A percentile compares a stretch with the other conserved stretches of the same genome.
Conservation (phyloP, 2,329 filamentous ascomycete genomes). For the Trichoderma oligosporum region DNA sequence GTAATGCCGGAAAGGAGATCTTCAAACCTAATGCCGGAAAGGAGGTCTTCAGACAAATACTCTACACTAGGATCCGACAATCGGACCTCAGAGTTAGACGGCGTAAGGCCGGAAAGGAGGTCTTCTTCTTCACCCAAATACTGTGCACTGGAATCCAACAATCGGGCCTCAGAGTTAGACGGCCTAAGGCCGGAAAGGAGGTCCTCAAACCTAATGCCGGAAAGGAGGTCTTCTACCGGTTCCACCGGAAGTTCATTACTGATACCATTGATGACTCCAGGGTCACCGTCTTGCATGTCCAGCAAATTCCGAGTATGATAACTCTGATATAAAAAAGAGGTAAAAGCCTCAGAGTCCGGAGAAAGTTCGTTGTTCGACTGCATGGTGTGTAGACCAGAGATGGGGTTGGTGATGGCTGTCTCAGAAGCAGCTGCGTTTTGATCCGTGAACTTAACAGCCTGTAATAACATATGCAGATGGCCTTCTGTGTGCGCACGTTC, state of each 20-base stretch:
- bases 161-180: too few relatives aligned
- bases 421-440: not conserved
- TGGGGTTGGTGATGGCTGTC: not conserved
- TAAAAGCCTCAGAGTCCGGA: not conserved
- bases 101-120: not conserved
- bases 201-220: too few relatives aligned
- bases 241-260: not conserved
- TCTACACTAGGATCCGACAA: too few relatives aligned
- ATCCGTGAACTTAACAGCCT: not conserved
- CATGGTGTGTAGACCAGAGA: not conserved
- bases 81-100: too few relatives aligned
- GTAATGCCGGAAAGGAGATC: not conserved
- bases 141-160: too few relatives aligned
- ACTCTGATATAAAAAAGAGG: not conserved
- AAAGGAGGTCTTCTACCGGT: too few relatives aligned
- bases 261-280: not conserved
- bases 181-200: not conserved
- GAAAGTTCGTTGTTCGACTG: not conserved
- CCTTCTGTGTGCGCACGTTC: not conserved
- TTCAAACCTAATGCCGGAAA: too few relatives aligned
- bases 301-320: not conserved
- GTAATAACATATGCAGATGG: not conserved
- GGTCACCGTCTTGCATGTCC: not conserved
- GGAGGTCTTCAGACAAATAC: too few relatives aligned
- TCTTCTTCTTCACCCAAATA: not conserved